Conservation (phyloP, 257 asterid species). For the Nicotiana tomentosiformis region DNA sequence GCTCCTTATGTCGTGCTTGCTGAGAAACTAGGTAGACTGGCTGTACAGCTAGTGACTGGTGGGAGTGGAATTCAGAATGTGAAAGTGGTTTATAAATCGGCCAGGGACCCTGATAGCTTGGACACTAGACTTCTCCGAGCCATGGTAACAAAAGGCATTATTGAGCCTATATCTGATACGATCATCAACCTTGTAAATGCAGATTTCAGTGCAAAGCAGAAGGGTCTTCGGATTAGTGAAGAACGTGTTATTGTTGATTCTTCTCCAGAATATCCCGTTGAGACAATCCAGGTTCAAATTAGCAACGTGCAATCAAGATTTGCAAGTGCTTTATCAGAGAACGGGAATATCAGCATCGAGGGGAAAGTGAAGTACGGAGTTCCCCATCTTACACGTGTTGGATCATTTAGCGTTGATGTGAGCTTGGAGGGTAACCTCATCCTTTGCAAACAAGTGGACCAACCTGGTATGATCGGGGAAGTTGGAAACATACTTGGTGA, state of each 20-base stretch:
- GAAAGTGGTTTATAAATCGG: constrained; percentile 70
- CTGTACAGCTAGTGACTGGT: constrained; percentile 82
- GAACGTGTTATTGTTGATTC: constrained; percentile 60
- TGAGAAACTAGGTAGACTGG: constrained; percentile 88
- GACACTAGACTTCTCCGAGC: constrained; percentile 96
- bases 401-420: constrained; percentile 74
- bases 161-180: constrained; percentile 84
- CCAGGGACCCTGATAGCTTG: constrained; percentile 77
- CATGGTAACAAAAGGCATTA: constrained; percentile 92
- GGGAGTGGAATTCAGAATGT: constrained; percentile 87
- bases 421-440: constrained; percentile 85
- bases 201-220: constrained; percentile 91
- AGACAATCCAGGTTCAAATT: constrained; percentile 71
- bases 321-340: constrained; percentile 67
- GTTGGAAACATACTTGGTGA: constrained; percentile 85
- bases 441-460: constrained; percentile 87
- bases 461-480: constrained; percentile 94
- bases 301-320: constrained; percentile 69
- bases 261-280: constrained; percentile 61
- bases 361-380: constrained; percentile 77
- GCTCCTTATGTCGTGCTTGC: constrained; percentile 84
- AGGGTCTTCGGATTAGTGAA: constrained; percentile 83
- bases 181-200: constrained; percentile 94
- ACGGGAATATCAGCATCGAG: constrained; percentile 59
- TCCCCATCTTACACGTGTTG: constrained; percentile 78